Percentiles rank a stretch among this genome's conserved stretches.
Evolutionary conservation across 2,329 filamentous ascomycete genomes (phyloP).

Genomic region (Eutypella sp.): DNA sequence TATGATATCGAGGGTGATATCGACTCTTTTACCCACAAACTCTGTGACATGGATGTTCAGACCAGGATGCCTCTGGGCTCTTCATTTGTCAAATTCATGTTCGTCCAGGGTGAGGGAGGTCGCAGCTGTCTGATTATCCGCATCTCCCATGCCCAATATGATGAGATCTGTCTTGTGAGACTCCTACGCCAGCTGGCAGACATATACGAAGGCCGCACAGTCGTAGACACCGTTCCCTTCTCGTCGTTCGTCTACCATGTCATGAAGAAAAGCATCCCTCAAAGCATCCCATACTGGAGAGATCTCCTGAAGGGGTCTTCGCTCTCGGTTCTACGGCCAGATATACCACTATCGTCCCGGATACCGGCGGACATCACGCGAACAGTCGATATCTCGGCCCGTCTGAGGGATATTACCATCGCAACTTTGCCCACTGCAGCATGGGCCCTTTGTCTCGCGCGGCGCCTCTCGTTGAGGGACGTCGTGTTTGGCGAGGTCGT

Average conservation of each 20-base stretch:
- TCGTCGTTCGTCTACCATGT: slow-evolving; percentile 42
- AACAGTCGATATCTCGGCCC: slow-evolving; percentile 40
- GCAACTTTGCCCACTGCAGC: slow-evolving; percentile 63
- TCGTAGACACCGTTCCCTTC: slow-evolving; percentile 34
- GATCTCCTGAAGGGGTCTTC: slow-evolving; percentile 51
- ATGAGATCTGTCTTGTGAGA: slow-evolving; percentile 61
- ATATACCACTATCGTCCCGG: slow-evolving; percentile 29
- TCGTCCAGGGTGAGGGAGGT: slow-evolving; percentile 35
- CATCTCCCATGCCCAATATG: slow-evolving; percentile 65
- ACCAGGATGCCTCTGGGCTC: slow-evolving; percentile 53
- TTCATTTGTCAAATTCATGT: slow-evolving; percentile 56
- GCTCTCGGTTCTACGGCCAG: slow-evolving; percentile 41
- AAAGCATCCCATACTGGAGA: slow-evolving; percentile 57
- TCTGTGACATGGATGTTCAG: slow-evolving; percentile 52
- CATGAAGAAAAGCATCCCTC: slow-evolving; percentile 33
- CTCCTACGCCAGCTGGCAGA: slow-evolving; percentile 56
- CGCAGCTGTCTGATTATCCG: slow-evolving; percentile 49
- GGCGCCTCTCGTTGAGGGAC: slow-evolving; percentile 45
- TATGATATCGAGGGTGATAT: slow-evolving; percentile 48
- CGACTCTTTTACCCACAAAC: slow-evolving; percentile 45
- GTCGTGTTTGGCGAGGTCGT: slow-evolving; percentile 64
- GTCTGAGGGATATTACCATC: slow-evolving; percentile 52
- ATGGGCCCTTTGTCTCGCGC: slow-evolving; percentile 59
- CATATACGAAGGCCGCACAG: slow-evolving; percentile 36
- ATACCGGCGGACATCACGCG: slow-evolving; percentile 38